Percentiles rank a stretch among this genome's conserved stretches.
Conservation (phyloP, 176 grass and related monocot genomes). For the Thinopyrum elongatum region DNA sequence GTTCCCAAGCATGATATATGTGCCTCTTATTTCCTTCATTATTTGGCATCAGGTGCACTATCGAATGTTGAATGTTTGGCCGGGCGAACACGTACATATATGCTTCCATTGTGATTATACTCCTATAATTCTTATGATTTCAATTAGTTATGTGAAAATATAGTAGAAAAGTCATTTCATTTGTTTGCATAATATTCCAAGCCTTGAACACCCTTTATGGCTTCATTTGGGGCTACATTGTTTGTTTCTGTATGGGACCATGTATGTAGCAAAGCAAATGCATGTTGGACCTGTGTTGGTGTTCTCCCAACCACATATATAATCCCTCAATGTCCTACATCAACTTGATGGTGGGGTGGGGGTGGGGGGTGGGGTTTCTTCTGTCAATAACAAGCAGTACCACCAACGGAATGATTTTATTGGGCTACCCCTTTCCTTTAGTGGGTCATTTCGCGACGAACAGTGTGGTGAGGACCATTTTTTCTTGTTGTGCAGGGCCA, state of each 20-base stretch:
- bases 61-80: neutral
- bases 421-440: conserved; percentile 9
- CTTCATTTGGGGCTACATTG: neutral
- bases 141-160: neutral
- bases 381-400: neutral
- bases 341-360: conserved; percentile 33
- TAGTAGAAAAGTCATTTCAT: neutral
- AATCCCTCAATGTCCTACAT: conserved; percentile 21
- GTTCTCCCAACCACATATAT: conserved; percentile 28
- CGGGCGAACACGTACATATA: neutral
- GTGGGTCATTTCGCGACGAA: conserved; percentile 28
- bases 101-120: neutral
- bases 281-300: conserved; percentile 9
- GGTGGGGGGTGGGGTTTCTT: neutral
- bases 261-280: neutral
- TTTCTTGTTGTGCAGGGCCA: neutral
- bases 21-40: neutral
- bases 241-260: neutral
- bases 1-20: neutral
- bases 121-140: too few relatives aligned
- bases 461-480: conserved; percentile 12
- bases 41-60: neutral
- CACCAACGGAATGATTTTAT: conserved; percentile 19
- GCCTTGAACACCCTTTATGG: neutral
- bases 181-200: neutral